Conservation (phyloP, 768 basidiomycete species). For the Chalciporus sphaerocephalus region DNA sequence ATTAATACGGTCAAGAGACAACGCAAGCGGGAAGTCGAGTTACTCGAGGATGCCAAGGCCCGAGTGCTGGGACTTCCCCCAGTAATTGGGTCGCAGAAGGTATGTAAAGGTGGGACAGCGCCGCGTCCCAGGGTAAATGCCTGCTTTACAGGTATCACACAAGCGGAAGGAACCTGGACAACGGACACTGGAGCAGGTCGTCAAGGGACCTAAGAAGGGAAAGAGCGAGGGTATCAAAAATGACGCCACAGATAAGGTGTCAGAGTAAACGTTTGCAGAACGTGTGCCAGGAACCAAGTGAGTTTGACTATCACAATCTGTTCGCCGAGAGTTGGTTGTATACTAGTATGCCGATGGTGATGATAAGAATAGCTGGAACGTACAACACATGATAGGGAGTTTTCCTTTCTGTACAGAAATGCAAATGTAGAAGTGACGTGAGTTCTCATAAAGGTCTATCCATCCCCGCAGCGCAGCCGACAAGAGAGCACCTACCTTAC, state of each 20-base stretch:
- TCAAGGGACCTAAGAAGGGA: constrained; percentile 1
- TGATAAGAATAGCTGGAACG: not conserved
- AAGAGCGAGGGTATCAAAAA: not conserved
- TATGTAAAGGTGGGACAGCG: not conserved
- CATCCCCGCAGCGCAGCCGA: not conserved
- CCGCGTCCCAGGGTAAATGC: not conserved
- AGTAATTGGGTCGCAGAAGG: constrained; percentile 11
- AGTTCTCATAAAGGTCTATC: not conserved
- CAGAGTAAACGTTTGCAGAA: not conserved
- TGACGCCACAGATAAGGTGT: constrained; percentile 8
- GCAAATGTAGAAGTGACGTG: not conserved
- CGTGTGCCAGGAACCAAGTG: not conserved
- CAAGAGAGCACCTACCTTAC: constrained; percentile 13
- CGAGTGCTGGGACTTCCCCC: not conserved
- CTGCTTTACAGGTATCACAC: not conserved
- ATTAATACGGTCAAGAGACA: constrained; percentile 7
- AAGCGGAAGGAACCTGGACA: not conserved
- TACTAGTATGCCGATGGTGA: not conserved
- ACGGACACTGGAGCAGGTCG: constrained; percentile 1
- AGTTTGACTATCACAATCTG: not conserved
- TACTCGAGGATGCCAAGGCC: constrained; percentile 7
- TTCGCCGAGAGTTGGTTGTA: not conserved
- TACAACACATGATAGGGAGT: not conserved
- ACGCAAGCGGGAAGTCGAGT: constrained; percentile 9
- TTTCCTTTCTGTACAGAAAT: no score